Evolutionary conservation across 768 basidiomycete genomes (phyloP).

Genomic region (Leccinum subtestaceum): DNA sequence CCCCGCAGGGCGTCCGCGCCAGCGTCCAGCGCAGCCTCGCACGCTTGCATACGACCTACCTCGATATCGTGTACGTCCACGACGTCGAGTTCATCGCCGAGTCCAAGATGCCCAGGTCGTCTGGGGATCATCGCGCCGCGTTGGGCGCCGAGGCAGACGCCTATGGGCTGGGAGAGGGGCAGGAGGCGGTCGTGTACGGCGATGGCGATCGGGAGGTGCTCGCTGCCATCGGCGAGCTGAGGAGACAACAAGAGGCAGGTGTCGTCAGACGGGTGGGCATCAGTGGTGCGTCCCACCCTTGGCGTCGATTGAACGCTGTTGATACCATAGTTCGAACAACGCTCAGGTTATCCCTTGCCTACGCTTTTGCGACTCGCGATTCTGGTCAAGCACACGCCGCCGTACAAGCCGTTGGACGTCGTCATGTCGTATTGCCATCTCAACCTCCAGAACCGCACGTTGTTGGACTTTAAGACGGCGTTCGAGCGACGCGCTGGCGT

Average conservation of each 20-base stretch:
- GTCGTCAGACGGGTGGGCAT: slow-evolving; percentile 74
- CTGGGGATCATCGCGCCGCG: slow-evolving; percentile 57
- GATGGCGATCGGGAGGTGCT: slow-evolving; percentile 73
- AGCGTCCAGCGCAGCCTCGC: slow-evolving; percentile 65
- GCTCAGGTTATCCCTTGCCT: slow-evolving; percentile 73
- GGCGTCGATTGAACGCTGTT: background rate
- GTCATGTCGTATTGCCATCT: slow-evolving; percentile 82
- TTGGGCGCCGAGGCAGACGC: slow-evolving; percentile 48
- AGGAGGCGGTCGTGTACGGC: slow-evolving; percentile 56
- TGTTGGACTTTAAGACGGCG: slow-evolving; percentile 52
- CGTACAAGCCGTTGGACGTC: slow-evolving; percentile 71
- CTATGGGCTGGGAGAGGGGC: slow-evolving; percentile 64
- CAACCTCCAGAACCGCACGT: slow-evolving; percentile 67
- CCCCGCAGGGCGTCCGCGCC: slow-evolving; percentile 58
- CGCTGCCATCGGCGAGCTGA: slow-evolving; percentile 62
- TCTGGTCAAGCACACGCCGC: slow-evolving; percentile 62
- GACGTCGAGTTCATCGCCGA: slow-evolving; percentile 79
- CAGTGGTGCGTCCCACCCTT: slow-evolving; percentile 48
- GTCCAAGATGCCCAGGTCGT: slow-evolving; percentile 43
- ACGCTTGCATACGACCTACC: slow-evolving; percentile 70
- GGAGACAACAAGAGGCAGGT: slow-evolving; percentile 69
- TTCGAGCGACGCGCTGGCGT: slow-evolving; percentile 65
- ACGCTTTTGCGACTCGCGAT: slow-evolving; percentile 81
- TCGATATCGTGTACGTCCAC: slow-evolving; percentile 81
- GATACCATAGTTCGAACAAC: slow-evolving; percentile 46